A percentile compares a stretch with the other conserved stretches of the same genome.
Evolutionary conservation across 2,329 filamentous ascomycete species (phyloP).

Genomic region (Penicillium expansum): DNA sequence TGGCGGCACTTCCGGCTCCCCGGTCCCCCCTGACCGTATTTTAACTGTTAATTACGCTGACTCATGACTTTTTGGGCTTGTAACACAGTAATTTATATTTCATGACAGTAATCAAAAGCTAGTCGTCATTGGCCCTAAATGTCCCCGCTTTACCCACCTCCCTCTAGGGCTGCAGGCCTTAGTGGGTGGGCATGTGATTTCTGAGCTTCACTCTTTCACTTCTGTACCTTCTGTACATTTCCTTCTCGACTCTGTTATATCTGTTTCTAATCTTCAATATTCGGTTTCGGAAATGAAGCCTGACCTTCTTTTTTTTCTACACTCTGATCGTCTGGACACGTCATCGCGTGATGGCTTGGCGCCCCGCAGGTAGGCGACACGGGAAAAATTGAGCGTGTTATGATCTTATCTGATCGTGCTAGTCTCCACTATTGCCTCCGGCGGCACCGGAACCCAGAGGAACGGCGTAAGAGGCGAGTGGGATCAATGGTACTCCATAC

Average conservation of each 20-base stretch:
- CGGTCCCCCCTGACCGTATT: slow-evolving; percentile 8
- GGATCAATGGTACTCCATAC: not conserved
- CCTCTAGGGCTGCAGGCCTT: not conserved
- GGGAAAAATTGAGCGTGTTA: slow-evolving; percentile 3
- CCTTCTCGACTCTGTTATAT: not conserved
- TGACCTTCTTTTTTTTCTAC: not conserved
- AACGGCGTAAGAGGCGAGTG: slow-evolving; percentile 14
- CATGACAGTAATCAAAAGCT: not conserved
- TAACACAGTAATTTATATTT: not conserved
- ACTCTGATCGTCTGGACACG: slow-evolving; percentile 5
- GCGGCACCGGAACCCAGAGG: slow-evolving; percentile 5
- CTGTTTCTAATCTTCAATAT: not conserved
- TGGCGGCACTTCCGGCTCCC: slow-evolving; percentile 26
- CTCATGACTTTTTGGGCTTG: not conserved
- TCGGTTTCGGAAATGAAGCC: not conserved
- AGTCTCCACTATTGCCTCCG: slow-evolving; percentile 18
- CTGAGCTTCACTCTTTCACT: not conserved
- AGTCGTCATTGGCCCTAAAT: not conserved
- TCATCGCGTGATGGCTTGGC: slow-evolving; percentile 3
- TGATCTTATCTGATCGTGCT: slow-evolving; percentile 27
- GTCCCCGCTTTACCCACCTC: not conserved
- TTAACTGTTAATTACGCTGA: not conserved
- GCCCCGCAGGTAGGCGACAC: slow-evolving; percentile 1
- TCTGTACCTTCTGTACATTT: no score
- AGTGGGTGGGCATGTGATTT: slow-evolving; percentile 5